These are phyloP conservation scores for Neophaeococcomyces mojaviensis DNA, from an alignment of 2,329 filamentous ascomycete species.

Conservation along the genomic window DNA sequence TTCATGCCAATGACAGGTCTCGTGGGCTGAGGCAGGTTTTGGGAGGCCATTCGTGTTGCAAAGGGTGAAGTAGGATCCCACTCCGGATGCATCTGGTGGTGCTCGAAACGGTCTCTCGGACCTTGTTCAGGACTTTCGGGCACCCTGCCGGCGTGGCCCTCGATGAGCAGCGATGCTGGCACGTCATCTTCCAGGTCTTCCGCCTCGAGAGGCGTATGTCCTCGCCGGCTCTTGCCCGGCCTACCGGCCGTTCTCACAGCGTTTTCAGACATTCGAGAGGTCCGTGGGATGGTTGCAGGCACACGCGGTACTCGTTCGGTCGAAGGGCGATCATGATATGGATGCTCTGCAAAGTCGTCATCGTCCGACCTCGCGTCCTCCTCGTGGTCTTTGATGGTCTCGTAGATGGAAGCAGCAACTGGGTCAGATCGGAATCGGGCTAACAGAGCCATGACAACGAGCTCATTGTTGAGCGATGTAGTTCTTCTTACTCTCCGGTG, in stretches of 20 bases:
- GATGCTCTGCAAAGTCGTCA: slow-evolving; percentile 41
- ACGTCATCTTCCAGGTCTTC: slow-evolving; percentile 56
- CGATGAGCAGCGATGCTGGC: slow-evolving; percentile 55
- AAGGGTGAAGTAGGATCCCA: slow-evolving; percentile 1
- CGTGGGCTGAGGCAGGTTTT: slow-evolving; percentile 23
- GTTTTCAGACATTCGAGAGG: too few relatives aligned
- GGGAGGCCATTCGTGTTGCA: not conserved
- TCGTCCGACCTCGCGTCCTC: slow-evolving; percentile 39
- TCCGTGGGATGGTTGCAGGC: too few relatives aligned
- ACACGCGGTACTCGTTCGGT: not conserved
- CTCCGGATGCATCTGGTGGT: not conserved
- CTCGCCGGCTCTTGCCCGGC: slow-evolving; percentile 14
- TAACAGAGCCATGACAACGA: slow-evolving; percentile 12
- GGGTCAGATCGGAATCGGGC: slow-evolving; percentile 37
- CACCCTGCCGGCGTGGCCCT: slow-evolving; percentile 35
- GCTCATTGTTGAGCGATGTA: not conserved
- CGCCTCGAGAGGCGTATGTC: slow-evolving; percentile 26
- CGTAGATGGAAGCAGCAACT: slow-evolving; percentile 36
- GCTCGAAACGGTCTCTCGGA: not conserved
- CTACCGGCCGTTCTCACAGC: not conserved
- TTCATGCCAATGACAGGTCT: slow-evolving; percentile 2
- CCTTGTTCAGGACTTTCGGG: slow-evolving; percentile 6
- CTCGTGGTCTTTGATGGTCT: slow-evolving; percentile 40
- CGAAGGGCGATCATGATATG: slow-evolving; percentile 14
- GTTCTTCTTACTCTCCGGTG: slow-evolving; percentile 4